A percentile compares a stretch with the other conserved stretches of the same genome.
Conservation (phyloP, 1,284 basidiomycete genomes). For the Cryptococcus amylolentus region DNA sequence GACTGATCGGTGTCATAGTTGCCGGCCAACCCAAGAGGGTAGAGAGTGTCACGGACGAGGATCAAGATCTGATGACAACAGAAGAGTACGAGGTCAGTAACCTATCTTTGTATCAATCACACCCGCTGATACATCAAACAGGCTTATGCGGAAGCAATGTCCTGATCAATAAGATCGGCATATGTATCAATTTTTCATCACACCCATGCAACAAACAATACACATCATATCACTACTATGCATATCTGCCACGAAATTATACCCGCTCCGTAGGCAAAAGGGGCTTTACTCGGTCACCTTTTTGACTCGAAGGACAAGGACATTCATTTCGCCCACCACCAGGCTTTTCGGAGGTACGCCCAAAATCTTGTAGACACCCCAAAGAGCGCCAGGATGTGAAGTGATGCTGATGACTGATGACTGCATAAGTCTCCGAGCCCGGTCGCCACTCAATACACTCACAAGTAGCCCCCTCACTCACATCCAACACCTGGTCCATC, state of each 20-base stretch:
- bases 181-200: too few species aligned
- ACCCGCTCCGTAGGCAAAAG: not conserved
- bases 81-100: constrained; percentile 48
- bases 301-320: constrained; percentile 30
- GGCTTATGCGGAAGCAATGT: constrained; percentile 18
- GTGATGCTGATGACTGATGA: constrained; percentile 27
- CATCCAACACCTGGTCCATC: constrained; percentile 21
- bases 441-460: constrained; percentile 3
- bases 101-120: not conserved
- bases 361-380: constrained; percentile 31
- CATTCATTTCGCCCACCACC: constrained; percentile 37
- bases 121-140: not conserved
- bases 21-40: constrained; percentile 40
- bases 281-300: constrained; percentile 1
- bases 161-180: constrained; percentile 1
- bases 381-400: constrained; percentile 29
- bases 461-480: constrained; percentile 19
- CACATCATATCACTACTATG: not conserved
- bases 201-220: not conserved
- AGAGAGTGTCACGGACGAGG: constrained; percentile 45
- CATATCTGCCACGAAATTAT: not conserved
- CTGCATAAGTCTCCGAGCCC: too few species aligned
- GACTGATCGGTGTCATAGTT: constrained; percentile 21
- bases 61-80: constrained; percentile 48
- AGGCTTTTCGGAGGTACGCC: constrained; percentile 21